These are phyloP conservation scores for Camillea tinctor DNA, from an alignment of 2,329 filamentous ascomycete species.

Conservation along the genomic window DNA sequence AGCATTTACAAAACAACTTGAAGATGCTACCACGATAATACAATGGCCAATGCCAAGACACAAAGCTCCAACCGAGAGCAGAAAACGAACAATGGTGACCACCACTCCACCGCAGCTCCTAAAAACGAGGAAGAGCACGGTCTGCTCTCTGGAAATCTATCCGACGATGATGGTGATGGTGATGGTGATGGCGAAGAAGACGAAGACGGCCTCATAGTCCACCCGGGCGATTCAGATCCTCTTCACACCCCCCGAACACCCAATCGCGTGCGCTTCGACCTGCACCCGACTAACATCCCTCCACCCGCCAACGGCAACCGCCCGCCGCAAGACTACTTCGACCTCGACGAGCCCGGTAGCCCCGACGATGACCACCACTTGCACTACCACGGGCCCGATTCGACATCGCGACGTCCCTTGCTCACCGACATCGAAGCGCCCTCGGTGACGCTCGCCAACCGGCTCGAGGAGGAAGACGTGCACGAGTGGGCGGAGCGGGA, in stretches of 20 bases:
- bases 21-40: conserved; percentile 41
- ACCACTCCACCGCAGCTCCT: conserved; percentile 20
- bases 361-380: too few relatives aligned
- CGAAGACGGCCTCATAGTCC: conserved; percentile 27
- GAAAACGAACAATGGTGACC: conserved; percentile 14
- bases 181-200: conserved; percentile 16
- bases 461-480: conserved; percentile 39
- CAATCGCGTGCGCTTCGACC: conserved; percentile 65
- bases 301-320: conserved; percentile 25
- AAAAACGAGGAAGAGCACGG: conserved; percentile 39
- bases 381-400: conserved; percentile 48
- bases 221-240: conserved; percentile 18
- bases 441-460: conserved; percentile 63
- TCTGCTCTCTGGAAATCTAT: conserved; percentile 30
- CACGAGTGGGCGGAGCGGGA: conserved; percentile 53
- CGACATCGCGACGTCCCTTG: conserved; percentile 56
- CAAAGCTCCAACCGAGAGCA: conserved; percentile 29
- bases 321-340: conserved; percentile 28
- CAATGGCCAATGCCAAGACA: conserved; percentile 43
- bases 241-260: conserved; percentile 52
- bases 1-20: too few relatives aligned
- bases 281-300: conserved; percentile 34
- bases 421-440: conserved; percentile 73
- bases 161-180: conserved; percentile 27
- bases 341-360: conserved; percentile 36